Percentiles rank a stretch among this genome's conserved stretches.
These are phyloP conservation scores for Glebionis coronaria DNA, from an alignment of 129 eudicot genomes.

Conservation along the genomic window DNA sequence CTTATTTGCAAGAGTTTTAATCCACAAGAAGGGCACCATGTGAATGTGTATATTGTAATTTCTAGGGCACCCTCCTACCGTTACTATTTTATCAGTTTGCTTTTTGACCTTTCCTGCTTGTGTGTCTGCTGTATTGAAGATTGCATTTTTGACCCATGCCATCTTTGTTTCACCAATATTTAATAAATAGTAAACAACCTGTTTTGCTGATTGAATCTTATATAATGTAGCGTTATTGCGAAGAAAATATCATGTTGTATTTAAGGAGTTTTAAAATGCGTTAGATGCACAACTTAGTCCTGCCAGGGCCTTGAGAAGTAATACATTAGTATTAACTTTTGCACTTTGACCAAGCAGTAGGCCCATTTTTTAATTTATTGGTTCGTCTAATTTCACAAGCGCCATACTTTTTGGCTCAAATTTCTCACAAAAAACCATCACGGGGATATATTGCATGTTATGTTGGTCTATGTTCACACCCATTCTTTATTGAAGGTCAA, in stretches of 20 bases:
- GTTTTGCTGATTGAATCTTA: not conserved
- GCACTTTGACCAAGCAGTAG: too few relatives aligned
- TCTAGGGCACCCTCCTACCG: conserved; percentile 5
- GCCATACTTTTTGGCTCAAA: too few relatives aligned
- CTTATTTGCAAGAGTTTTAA: conserved; percentile 2
- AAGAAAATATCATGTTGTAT: not conserved
- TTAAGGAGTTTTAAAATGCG: not conserved
- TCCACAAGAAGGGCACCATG: conserved; percentile 4
- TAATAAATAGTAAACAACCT: not conserved
- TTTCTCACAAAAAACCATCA: too few relatives aligned
- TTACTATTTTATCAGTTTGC: conserved; percentile 1
- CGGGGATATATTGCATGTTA: too few relatives aligned
- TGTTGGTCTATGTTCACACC: too few relatives aligned
- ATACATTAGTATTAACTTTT: too few relatives aligned
- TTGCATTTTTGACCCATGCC: conserved; percentile 2
- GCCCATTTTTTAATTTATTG: too few relatives aligned
- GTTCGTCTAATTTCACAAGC: too few relatives aligned
- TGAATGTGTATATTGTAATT: not conserved
- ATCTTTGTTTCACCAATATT: conserved; percentile 8
- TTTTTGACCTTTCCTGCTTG: conserved; percentile 1
- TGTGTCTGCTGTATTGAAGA: not conserved
- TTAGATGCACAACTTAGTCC: not conserved
- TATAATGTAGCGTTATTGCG: not conserved
- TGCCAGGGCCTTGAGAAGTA: too few relatives aligned
- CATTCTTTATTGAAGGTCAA: too few relatives aligned